Evolutionary conservation across 1,139 yeast genomes (phyloP), one percentile per base, ranked within the genome.

Genomic region (Candida tropicalis): DNA sequence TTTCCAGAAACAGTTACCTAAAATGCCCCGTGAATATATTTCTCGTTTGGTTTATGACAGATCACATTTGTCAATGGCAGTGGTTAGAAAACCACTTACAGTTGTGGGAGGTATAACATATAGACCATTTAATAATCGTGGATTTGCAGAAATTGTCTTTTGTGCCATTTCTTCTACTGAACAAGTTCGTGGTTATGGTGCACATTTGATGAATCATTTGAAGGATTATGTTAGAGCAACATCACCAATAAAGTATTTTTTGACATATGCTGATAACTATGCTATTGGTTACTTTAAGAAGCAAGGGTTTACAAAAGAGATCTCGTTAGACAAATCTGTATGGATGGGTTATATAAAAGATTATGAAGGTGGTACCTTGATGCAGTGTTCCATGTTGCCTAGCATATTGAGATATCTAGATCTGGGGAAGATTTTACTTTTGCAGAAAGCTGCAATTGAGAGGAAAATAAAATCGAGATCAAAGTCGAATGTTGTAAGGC

Each of bases 301-400:
- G 61, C 99, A 93, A 65, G 99, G 99, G 1, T 93, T 93, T 65
- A 91, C 98, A 18, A 95, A 93, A 60, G 98, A 93, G 50, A 87
- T 93, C 37, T 78, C 96, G 4, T 73, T 93, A 40, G 95, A 91
- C 40, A 86, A 84, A 54, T 80, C 83, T 35, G 77, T 85, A 29
- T 93, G 99, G 99, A 89, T 90, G 95, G 99, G 99, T 5, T 93
- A 93, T 63, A 93, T 93, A 59, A 93, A 95, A 65, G 99, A 93
- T 70, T 93, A 93, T 63, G 99, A 93, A 68, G 99, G 99, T 28
- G 99, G 99, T 55, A 95, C 99, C 0, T 71, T 93, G 48, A 93
- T 93, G 98, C 98, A 95, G 65, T 95, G 99, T 61, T 72, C 93
- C 1, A 91, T 91, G 96, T 71, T 93, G 42, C 97, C 98, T 0